Percentiles rank a stretch among this genome's conserved stretches.
phyloP scores from a whole-genome alignment of 495 filamentous ascomycete species.

The Mytilinidion resinicola region DNA sequence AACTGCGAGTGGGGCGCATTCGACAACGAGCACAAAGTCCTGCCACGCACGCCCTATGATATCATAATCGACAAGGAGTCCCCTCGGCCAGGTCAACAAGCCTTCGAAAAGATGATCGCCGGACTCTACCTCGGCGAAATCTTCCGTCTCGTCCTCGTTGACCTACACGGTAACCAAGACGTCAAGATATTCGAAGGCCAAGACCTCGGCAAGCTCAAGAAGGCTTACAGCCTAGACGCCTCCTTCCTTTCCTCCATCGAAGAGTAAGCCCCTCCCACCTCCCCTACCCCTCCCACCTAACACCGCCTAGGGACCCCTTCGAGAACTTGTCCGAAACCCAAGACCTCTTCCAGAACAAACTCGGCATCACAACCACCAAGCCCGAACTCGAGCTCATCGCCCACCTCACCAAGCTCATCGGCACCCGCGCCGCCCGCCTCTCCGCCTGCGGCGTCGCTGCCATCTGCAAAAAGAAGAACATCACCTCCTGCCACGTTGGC shows the following conservation, averaged over 20 bases:
- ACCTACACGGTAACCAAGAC: constrained; percentile 71
- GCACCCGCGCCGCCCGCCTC: constrained; percentile 85
- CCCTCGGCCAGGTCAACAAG: constrained; percentile 88
- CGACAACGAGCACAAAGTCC: constrained; percentile 90
- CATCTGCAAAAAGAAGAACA: constrained; percentile 92
- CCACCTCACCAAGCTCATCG: constrained; percentile 85
- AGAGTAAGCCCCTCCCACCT: constrained; percentile 47
- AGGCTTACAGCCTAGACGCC: constrained; percentile 79
- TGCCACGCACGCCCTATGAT: constrained; percentile 82
- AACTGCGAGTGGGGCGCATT: constrained; percentile 99
- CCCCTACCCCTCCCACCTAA: neutral
- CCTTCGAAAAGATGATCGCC: constrained; percentile 97
- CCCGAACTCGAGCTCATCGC: constrained; percentile 81
- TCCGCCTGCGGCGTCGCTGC: constrained; percentile 91
- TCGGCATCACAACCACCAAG: constrained; percentile 59
- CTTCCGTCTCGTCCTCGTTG: constrained; percentile 82
- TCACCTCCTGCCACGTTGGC: constrained; percentile 81
- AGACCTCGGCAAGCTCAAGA: constrained; percentile 69
- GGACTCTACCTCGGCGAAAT: constrained; percentile 93
- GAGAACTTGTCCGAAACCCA: constrained; percentile 85
- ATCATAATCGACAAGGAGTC: constrained; percentile 85
- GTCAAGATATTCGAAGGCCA: constrained; percentile 77
- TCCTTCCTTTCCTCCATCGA: constrained; percentile 96
- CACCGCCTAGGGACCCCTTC: constrained; percentile 63
- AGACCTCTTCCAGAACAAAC: constrained; percentile 68